Percentiles rank a stretch among this genome's conserved stretches.
These are phyloP conservation scores for Candida tropicalis DNA, from an alignment of 1,139 yeast genomes.

Conservation along the genomic window DNA sequence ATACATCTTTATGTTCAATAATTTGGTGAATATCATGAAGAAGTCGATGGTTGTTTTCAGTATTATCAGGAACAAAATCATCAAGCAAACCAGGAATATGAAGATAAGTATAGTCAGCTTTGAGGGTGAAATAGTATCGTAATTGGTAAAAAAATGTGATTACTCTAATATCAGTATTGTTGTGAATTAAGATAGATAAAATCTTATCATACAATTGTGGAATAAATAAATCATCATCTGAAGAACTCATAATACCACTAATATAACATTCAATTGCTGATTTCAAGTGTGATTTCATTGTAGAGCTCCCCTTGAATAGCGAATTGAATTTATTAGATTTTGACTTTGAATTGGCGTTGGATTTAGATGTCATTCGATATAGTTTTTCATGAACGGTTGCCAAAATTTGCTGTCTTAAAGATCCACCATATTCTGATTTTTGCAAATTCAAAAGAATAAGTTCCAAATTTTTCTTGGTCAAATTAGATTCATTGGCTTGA, in stretches of 20 bases:
- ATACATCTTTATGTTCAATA: background rate
- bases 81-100: conserved; percentile 10
- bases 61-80: conserved; percentile 6
- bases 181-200: conserved; percentile 8
- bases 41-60: background rate
- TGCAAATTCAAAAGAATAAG: background rate
- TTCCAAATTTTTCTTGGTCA: conserved; percentile 6
- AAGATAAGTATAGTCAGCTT: conserved; percentile 14
- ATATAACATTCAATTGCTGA: conserved; percentile 9
- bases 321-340: conserved; percentile 2
- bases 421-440: conserved; percentile 4
- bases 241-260: conserved; percentile 7
- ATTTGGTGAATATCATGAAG: background rate
- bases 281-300: conserved; percentile 4
- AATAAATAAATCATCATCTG: conserved; percentile 14
- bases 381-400: conserved; percentile 12
- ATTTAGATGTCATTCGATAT: background rate
- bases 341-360: background rate
- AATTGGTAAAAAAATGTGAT: conserved; percentile 13
- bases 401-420: conserved; percentile 8
- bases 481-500: conserved; percentile 10
- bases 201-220: conserved; percentile 14
- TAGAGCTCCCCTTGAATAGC: background rate
- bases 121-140: conserved; percentile 12
- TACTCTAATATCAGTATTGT: conserved; percentile 1